Percentiles rank a stretch among this genome's conserved stretches.
phyloP scores from a whole-genome alignment of 2,329 filamentous ascomycete species.

The Tolypocladium album region DNA sequence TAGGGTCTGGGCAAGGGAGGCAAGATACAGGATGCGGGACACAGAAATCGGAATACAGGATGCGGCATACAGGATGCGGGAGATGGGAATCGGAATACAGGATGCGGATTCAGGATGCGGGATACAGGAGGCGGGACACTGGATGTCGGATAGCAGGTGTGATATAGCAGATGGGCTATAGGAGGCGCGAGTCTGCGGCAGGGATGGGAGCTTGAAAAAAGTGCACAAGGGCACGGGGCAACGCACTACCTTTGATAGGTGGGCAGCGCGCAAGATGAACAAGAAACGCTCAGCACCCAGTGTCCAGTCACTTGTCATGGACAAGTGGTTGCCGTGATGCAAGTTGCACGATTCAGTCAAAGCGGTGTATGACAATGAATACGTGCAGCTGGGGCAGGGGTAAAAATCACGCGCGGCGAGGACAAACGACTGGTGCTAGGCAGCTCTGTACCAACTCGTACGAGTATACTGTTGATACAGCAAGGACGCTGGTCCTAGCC shows the following conservation, averaged over 20 bases:
- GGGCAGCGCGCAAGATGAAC: not conserved
- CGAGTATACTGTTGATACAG: not conserved
- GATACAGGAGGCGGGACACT: not conserved
- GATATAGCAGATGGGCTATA: not conserved
- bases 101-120: not conserved
- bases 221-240: not conserved
- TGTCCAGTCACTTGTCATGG: not conserved
- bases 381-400: not conserved
- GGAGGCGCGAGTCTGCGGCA: not conserved
- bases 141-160: not conserved
- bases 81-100: not conserved
- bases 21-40: not conserved
- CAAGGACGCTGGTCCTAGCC: not conserved
- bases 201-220: not conserved
- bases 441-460: not conserved
- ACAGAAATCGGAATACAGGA: not conserved
- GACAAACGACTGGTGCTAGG: not conserved
- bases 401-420: not conserved
- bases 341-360: not conserved
- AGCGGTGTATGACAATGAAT: not conserved
- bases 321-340: not conserved
- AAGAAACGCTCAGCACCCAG: not conserved
- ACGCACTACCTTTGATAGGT: not conserved
- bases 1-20: not conserved
- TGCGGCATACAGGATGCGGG: not conserved